Base-by-base conservation (phyloP, 306 rosid species). In the Acacia melanoxylon region DNA sequence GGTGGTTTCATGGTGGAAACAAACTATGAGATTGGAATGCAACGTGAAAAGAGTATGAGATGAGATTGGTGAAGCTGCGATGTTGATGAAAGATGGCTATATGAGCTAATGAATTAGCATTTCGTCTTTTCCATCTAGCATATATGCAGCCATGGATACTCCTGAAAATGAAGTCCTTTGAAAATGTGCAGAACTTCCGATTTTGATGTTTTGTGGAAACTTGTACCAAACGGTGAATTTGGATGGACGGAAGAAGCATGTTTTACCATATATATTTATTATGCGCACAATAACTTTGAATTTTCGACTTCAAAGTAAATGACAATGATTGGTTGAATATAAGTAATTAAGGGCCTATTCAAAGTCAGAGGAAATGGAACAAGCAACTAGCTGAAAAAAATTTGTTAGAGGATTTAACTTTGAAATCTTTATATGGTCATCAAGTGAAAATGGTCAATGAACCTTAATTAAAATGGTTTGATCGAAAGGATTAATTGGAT, bases 1-100 rank as follows among this genome's bases (percentile, higher is more conserved):
- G 52, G 44, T 31, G 76, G 75, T 63, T 83, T 80, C 84, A 86
- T 86, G 31, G 11, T 0, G 20, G 5, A 7, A 77, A 66, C 29
- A 6, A 17, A 31, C 35, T 59, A 25, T 29, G 15, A 61, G 67
- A 37, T 37, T 37, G 41, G 8, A 37, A 37, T 6, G n/a, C 2
- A n/a, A 9, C 22, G 2, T 11, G 1, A 59, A 4, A 10, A 25
- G 37, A 62, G 13, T 5, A 11, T 11, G 17, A n/a, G 37, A 27
- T 3, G 19, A 1, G 68, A 27, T 13, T 4, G 17, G 6, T 25
- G 37, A 62, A 25, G 15, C 68, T 0, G 19, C 9, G 35, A 9
- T 1, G 31, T 27, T 24, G 66, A 54, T 54, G 61, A 54, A 51
- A 51, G 56, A 51, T 15, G 56, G 2, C 25, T 54, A 54, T 19